A percentile compares a stretch with the other conserved stretches of the same genome.
Conservation (phyloP, 1,284 basidiomycete species). For the Gymnopus androsaceus region DNA sequence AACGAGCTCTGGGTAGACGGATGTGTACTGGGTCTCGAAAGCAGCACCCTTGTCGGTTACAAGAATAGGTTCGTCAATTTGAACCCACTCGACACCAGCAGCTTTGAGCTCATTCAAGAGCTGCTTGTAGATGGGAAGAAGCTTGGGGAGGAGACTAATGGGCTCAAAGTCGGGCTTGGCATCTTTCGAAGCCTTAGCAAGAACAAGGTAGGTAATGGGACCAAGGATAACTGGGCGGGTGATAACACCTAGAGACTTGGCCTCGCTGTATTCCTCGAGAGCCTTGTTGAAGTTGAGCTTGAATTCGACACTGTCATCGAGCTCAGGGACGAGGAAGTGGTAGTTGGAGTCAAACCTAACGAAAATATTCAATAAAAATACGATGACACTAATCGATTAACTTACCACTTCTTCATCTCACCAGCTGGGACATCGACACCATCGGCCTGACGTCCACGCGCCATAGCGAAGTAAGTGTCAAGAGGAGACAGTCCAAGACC, state of each 20-base stretch:
- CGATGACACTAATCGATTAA: slow-evolving; percentile 21
- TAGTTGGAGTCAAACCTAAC: slow-evolving; percentile 99
- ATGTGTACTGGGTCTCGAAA: slow-evolving; percentile 81
- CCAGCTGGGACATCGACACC: slow-evolving; percentile 96
- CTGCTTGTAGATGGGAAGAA: slow-evolving; percentile 92
- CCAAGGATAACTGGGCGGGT: slow-evolving; percentile 97
- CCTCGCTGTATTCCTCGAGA: slow-evolving; percentile 94
- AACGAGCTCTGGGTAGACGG: slow-evolving; percentile 82
- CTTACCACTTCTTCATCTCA: slow-evolving; percentile 99
- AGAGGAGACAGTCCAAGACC: slow-evolving; percentile 86
- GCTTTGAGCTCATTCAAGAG: slow-evolving; percentile 90
- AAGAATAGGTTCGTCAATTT: slow-evolving; percentile 97
- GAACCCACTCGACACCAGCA: slow-evolving; percentile 92
- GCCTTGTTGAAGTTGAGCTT: slow-evolving; percentile 96
- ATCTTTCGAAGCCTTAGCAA: slow-evolving; percentile 91
- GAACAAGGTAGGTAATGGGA: slow-evolving; percentile 92
- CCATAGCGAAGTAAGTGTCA: slow-evolving; percentile 99
- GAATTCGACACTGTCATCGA: slow-evolving; percentile 91
- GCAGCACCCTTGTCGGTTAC: slow-evolving; percentile 86
- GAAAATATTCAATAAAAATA: slow-evolving; percentile 17
- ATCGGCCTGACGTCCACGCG: slow-evolving; percentile 94
- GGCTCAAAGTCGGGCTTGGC: slow-evolving; percentile 88
- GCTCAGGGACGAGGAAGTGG: slow-evolving; percentile 98
- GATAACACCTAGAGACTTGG: slow-evolving; percentile 85
- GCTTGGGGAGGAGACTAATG: slow-evolving; percentile 86